Evolutionary conservation across 2,329 filamentous ascomycete species (phyloP).

Genomic region (Phyllosticta paracitricarpa): DNA sequence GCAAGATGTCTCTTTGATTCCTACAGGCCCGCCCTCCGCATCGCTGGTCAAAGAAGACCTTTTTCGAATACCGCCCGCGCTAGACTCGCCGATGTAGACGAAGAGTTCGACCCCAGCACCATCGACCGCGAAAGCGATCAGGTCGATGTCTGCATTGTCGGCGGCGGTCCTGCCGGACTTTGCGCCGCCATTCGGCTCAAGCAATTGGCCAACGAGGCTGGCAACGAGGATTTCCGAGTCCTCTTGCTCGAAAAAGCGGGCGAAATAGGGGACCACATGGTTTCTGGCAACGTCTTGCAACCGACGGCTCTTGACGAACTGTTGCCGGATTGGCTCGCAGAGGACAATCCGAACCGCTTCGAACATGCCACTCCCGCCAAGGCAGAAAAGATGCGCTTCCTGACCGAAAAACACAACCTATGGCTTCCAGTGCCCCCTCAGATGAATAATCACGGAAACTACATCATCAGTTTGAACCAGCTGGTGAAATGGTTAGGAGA

Average conservation of each 20-base stretch:
- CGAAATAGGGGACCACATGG: conserved; percentile 86
- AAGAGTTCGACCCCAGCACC: conserved; percentile 34
- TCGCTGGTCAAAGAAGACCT: conserved; percentile 28
- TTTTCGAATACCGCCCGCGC: conserved; percentile 24
- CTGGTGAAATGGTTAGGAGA: conserved; percentile 94
- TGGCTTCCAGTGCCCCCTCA: conserved; percentile 84
- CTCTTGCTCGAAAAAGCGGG: conserved; percentile 90
- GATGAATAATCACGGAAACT: conserved; percentile 98
- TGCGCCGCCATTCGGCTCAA: conserved; percentile 90
- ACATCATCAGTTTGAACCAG: conserved; percentile 91
- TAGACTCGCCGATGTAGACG: conserved; percentile 28
- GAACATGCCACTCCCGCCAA: conserved; percentile 76
- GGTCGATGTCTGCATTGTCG: conserved; percentile 95
- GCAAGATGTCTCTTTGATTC: neutral
- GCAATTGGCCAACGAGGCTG: conserved; percentile 86
- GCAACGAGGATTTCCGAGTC: conserved; percentile 92
- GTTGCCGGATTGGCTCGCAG: conserved; percentile 84
- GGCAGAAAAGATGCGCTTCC: conserved; percentile 82
- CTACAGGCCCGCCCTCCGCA: conserved; percentile 24
- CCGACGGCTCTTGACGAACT: conserved; percentile 81
- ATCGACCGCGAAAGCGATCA: conserved; percentile 84
- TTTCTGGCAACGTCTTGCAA: conserved; percentile 92
- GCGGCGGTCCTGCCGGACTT: conserved; percentile 88
- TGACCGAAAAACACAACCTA: conserved; percentile 70
- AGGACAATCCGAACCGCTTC: conserved; percentile 81